Evolutionary conservation across 1,284 basidiomycete genomes (phyloP), one percentile per base, ranked within the genome.

Genomic region (Blastosporella zonata): DNA sequence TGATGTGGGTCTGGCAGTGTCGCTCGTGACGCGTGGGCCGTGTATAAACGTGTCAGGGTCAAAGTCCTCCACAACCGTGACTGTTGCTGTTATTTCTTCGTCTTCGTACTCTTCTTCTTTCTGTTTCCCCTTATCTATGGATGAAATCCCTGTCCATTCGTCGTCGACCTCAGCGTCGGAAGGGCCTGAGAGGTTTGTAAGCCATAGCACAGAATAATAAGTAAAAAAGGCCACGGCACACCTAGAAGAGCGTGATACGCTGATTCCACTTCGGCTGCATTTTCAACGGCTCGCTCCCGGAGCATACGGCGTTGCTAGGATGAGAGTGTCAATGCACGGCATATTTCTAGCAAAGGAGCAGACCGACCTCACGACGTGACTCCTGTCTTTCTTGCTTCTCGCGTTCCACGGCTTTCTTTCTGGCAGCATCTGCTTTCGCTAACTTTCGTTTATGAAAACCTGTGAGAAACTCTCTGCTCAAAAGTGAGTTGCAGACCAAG

Each of bases 381-480:
- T 89, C 81, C n/a, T 81, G 68, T 52, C 80, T 74, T 52, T 84
- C 79, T 59, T 79, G 74, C 62, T 87, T 88, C 60, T 88, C 83
- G 54, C 80, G 71, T 55, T 87, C 79, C 48, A 73, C 63, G 23
- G 85, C 85, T 63, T 78, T 86, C 59, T 79, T 77, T 59, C 79
- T 82, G 25, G 84, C 81, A 27, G 75, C 80, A 58, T 90, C 84
- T 59, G 82, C 77, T 64, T 86, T 87, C 56, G 79, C 79, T 43
- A 90, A 62, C 63, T 93, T 93, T 55, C 90, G 82, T 67, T 92
- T 93, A 64, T 86, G 86, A 66, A 93, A 93, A 13, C 90, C 90
- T 8, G 90, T 93, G 62, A 93, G 66, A 66, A 84, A 93, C 44
- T 91, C 84, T 59, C 90, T 93, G 61, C 6, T 46, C 10, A 21